Conservation (phyloP, 306 rosid species). For the Crotalaria pallida region DNA sequence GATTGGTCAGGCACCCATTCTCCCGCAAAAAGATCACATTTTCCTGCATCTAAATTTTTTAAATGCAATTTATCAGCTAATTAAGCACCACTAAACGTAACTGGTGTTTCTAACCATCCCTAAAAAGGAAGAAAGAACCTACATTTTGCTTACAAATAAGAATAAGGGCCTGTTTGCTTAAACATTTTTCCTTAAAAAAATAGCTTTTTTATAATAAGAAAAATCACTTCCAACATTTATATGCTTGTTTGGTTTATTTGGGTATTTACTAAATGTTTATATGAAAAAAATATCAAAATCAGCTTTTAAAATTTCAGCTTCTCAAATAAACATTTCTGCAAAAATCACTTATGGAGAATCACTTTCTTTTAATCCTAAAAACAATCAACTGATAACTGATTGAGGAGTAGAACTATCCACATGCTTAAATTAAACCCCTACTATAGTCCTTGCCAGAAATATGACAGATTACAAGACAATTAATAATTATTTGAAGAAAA, state of each 20-base stretch:
- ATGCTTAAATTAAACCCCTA: background rate
- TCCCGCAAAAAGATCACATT: slow-evolving; percentile 73
- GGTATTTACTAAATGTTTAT: no score
- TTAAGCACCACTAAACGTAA: background rate
- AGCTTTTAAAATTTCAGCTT: no score
- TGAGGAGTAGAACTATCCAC: background rate
- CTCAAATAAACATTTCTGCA: no score
- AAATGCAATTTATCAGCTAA: background rate
- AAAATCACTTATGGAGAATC: no score
- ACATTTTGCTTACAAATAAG: background rate
- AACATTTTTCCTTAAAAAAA: no score
- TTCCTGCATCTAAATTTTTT: slow-evolving; percentile 21
- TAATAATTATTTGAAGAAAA: background rate
- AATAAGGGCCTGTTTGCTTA: no score
- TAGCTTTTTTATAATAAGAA: no score
- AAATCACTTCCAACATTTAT: no score
- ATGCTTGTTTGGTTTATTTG: no score
- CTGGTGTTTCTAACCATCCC: background rate
- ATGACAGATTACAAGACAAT: background rate
- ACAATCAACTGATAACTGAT: background rate
- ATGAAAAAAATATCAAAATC: no score
- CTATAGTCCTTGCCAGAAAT: background rate
- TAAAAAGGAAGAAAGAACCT: background rate
- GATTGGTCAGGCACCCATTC: slow-evolving; percentile 63
- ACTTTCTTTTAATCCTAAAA: no score